Conservation (phyloP, 2,329 filamentous ascomycete species). For the Mycosphaerella sp. region DNA sequence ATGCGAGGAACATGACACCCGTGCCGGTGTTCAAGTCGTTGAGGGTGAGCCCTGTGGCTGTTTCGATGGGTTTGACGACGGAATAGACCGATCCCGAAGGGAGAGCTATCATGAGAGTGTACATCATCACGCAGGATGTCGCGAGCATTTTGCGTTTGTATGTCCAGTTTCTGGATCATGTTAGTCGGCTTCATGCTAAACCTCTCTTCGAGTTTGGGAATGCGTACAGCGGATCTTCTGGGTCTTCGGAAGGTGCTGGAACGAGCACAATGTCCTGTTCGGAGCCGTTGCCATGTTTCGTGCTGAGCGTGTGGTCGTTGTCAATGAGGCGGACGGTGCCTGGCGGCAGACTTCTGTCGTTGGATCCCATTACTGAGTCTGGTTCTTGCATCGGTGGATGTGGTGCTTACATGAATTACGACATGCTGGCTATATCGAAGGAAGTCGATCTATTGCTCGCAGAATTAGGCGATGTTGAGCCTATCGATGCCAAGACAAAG, state of each 20-base stretch:
- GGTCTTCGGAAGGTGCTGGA: constrained; percentile 40
- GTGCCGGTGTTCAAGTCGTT: constrained; percentile 44
- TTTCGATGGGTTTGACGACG: constrained; percentile 44
- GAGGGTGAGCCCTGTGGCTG: constrained; percentile 43
- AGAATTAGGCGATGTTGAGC: neutral
- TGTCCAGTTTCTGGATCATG: constrained; percentile 37
- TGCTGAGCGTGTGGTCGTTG: constrained; percentile 33
- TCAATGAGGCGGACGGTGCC: constrained; percentile 43
- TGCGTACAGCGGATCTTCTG: constrained; percentile 39
- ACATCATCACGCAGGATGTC: constrained; percentile 37
- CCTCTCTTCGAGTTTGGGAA: neutral
- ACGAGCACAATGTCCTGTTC: constrained; percentile 38
- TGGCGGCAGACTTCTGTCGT: constrained; percentile 22
- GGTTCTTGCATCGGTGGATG: neutral
- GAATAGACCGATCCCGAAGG: constrained; percentile 46
- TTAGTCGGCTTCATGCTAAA: neutral
- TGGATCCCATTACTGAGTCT: neutral
- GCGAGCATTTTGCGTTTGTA: constrained; percentile 39
- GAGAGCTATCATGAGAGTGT: constrained; percentile 46
- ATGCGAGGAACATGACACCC: constrained; percentile 47
- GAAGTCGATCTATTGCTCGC: neutral
- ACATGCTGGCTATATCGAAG: neutral
- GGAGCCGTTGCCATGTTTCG: constrained; percentile 33
- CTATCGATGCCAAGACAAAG: neutral
- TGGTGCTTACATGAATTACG: neutral